A percentile compares a stretch with the other conserved stretches of the same genome.
These are phyloP conservation scores for Leccinum sublutescens DNA, from an alignment of 768 basidiomycete genomes.

Conservation along the genomic window DNA sequence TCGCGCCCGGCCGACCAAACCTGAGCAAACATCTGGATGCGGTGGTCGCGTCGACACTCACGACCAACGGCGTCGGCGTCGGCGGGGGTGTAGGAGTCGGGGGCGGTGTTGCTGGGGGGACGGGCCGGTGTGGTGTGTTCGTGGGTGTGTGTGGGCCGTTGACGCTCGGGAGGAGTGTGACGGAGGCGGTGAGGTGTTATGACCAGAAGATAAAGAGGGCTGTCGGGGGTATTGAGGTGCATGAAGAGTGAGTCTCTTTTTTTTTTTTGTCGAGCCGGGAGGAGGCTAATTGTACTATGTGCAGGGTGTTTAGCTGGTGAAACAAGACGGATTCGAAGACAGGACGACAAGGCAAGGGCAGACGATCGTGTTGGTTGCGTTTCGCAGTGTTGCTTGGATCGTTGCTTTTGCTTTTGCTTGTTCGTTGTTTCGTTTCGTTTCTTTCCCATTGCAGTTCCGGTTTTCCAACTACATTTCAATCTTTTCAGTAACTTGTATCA, in stretches of 20 bases:
- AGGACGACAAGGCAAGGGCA: too few relatives aligned
- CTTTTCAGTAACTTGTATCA: neutral
- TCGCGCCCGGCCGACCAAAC: constrained; percentile 54
- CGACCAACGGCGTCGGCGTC: constrained; percentile 13
- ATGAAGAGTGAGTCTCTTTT: neutral
- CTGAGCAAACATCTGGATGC: constrained; percentile 45
- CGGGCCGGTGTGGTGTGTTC: constrained; percentile 33
- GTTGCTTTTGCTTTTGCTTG: too few relatives aligned
- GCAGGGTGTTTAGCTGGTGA: neutral
- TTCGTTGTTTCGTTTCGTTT: too few relatives aligned
- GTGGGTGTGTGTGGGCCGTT: constrained; percentile 44
- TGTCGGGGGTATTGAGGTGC: neutral
- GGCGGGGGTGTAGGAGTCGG: constrained; percentile 22
- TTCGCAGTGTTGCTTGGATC: too few relatives aligned
- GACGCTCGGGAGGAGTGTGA: constrained; percentile 32
- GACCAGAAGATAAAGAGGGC: neutral
- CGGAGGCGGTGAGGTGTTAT: constrained; percentile 28
- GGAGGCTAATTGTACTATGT: neutral
- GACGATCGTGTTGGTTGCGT: too few relatives aligned
- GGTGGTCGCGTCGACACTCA: constrained; percentile 40
- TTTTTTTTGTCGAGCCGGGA: neutral
- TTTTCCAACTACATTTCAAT: too few relatives aligned
- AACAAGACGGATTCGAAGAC: neutral
- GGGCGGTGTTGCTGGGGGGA: constrained; percentile 25
- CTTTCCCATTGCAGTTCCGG: too few relatives aligned